Conservation (phyloP, 208 protist genomes). For the Porcisia deanei region DNA sequence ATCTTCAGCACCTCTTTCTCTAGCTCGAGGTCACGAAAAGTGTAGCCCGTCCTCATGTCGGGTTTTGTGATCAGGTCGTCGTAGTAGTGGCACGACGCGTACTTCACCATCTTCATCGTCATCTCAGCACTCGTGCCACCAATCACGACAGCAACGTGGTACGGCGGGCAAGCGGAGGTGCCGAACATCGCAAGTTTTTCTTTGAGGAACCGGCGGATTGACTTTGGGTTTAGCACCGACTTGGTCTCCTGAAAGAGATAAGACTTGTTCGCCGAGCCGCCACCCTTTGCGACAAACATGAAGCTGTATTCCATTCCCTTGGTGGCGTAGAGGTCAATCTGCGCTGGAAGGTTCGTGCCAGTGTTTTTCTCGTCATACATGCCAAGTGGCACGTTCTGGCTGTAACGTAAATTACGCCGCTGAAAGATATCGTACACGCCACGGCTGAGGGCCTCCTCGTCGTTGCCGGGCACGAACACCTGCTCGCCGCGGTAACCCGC, state of each 20-base stretch:
- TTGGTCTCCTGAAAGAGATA: conserved; percentile 97
- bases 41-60: conserved; percentile 76
- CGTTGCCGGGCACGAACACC: conserved; percentile 94
- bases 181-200: conserved; percentile 94
- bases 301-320: conserved; percentile 96
- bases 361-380: conserved; percentile 98
- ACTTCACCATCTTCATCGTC: conserved; percentile 97
- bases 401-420: conserved; percentile 95
- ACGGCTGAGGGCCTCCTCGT: conserved; percentile 91
- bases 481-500: conserved; percentile 95
- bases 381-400: conserved; percentile 92
- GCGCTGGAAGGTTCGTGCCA: conserved; percentile 96
- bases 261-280: conserved; percentile 98
- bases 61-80: conserved; percentile 95
- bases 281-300: conserved; percentile 97
- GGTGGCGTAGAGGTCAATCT: conserved; percentile 96
- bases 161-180: conserved; percentile 98
- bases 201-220: conserved; percentile 91
- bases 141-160: conserved; percentile 96
- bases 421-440: conserved; percentile 97
- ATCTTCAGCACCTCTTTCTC: conserved; percentile 92
- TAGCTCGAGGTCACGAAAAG: conserved; percentile 95
- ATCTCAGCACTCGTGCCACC: conserved; percentile 96
- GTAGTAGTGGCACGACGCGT: conserved; percentile 93
- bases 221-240: conserved; percentile 94